Evolutionary conservation across 2,329 filamentous ascomycete genomes (phyloP).

Genomic region (Beauveria asiatica): DNA sequence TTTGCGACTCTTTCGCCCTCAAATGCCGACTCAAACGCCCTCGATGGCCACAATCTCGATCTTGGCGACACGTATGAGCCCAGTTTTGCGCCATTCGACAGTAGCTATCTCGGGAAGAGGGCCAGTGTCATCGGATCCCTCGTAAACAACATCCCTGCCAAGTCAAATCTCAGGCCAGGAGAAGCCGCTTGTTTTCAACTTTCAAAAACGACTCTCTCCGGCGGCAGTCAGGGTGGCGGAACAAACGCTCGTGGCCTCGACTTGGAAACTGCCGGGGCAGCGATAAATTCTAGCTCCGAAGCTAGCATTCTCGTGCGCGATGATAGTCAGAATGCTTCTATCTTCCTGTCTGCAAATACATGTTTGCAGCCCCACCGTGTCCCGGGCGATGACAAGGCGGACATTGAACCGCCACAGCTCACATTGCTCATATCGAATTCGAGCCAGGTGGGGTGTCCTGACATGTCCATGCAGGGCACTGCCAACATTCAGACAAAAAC

Average conservation of each 20-base stretch:
- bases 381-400: slow-evolving; percentile 10
- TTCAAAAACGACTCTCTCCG: slow-evolving; percentile 20
- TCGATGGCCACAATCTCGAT: slow-evolving; percentile 11
- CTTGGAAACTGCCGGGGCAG: slow-evolving; percentile 14
- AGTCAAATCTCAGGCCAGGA: slow-evolving; percentile 54
- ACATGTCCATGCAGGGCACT: slow-evolving; percentile 15
- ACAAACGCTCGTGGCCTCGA: slow-evolving; percentile 13
- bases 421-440: slow-evolving; percentile 66
- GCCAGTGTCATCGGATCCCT: slow-evolving; percentile 41
- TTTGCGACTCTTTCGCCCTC: slow-evolving; percentile 47
- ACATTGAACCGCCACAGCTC: slow-evolving; percentile 57
- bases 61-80: slow-evolving; percentile 42
- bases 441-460: slow-evolving; percentile 22
- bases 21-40: background rate
- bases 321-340: slow-evolving; percentile 38
- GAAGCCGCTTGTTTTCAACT: slow-evolving; percentile 40
- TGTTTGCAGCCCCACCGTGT: slow-evolving; percentile 62
- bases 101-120: slow-evolving; percentile 54
- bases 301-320: slow-evolving; percentile 11
- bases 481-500: slow-evolving; percentile 24
- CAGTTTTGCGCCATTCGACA: slow-evolving; percentile 52
- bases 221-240: slow-evolving; percentile 7
- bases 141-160: slow-evolving; percentile 55
- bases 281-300: slow-evolving; percentile 12
- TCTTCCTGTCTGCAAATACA: slow-evolving; percentile 75